Conservation (phyloP, 176 grass and related monocot species). For the Bromus sterilis region DNA sequence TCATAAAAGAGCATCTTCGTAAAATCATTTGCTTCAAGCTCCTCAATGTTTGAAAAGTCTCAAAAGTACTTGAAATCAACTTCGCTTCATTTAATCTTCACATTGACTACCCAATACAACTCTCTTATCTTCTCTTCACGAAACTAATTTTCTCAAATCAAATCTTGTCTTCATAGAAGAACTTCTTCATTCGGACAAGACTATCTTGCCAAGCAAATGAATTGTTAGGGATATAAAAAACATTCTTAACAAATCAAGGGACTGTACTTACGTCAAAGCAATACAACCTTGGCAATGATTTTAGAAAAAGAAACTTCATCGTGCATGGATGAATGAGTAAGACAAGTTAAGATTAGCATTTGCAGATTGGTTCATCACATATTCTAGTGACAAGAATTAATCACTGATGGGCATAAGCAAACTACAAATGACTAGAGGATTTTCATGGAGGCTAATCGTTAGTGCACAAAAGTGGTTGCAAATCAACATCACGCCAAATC, state of each 20-base stretch:
- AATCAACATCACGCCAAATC: background rate
- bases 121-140: constrained; percentile 57
- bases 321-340: background rate
- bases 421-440: background rate
- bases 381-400: background rate
- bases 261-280: constrained; percentile 57
- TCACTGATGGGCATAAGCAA: background rate
- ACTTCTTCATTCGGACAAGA: constrained; percentile 63
- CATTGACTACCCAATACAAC: constrained; percentile 42
- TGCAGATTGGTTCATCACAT: background rate
- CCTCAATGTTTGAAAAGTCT: constrained; percentile 46
- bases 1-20: constrained; percentile 58
- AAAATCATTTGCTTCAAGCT: constrained; percentile 55
- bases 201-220: constrained; percentile 67
- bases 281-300: constrained; percentile 47
- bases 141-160: constrained; percentile 73
- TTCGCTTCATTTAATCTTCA: constrained; percentile 75
- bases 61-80: constrained; percentile 63
- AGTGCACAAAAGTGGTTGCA: background rate
- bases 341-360: background rate
- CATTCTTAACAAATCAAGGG: constrained; percentile 44
- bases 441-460: background rate
- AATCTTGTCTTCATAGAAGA: constrained; percentile 77
- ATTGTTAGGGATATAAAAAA: constrained; percentile 51
- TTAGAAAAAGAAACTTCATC: constrained; percentile 22